These are phyloP conservation scores for Chlamydomonas sp. DNA, from an alignment of 139 green algal species.

Conservation along the genomic window DNA sequence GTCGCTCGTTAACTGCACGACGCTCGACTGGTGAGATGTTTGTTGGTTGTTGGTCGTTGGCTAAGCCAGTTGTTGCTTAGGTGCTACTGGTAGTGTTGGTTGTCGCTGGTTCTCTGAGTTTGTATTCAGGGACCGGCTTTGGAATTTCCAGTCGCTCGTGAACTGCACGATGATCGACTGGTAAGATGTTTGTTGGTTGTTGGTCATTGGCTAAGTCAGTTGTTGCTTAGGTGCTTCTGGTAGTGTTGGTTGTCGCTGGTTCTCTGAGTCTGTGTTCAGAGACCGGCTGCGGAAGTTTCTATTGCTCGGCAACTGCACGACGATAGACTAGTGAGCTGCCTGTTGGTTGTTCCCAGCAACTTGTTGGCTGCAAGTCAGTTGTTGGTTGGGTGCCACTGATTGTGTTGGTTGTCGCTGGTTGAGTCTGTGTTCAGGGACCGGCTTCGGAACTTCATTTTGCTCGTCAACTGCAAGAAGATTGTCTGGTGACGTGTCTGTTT, in stretches of 20 bases:
- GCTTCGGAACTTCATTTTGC: conserved; percentile 66
- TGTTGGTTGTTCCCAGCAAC: too few relatives aligned
- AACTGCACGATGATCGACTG: conserved; percentile 78
- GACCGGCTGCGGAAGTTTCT: conserved; percentile 69
- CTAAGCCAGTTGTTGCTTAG: conserved; percentile 33
- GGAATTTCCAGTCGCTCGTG: conserved; percentile 70
- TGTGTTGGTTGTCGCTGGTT: neutral
- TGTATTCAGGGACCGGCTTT: conserved; percentile 61
- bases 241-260: neutral
- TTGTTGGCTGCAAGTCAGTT: conserved; percentile 33
- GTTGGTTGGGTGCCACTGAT: conserved; percentile 19
- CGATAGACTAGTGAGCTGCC: conserved; percentile 47
- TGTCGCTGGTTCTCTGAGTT: neutral
- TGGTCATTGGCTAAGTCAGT: conserved; percentile 37
- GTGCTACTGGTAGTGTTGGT: neutral
- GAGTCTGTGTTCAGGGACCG: conserved; percentile 62
- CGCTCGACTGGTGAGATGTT: conserved; percentile 63
- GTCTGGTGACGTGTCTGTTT: too few relatives aligned
- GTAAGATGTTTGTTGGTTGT: too few relatives aligned
- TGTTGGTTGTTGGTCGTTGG: too few relatives aligned
- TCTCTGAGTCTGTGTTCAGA: conserved; percentile 56
- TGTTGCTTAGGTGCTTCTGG: conserved; percentile 22
- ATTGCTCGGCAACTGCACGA: conserved; percentile 72
- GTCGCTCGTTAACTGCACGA: conserved; percentile 71
- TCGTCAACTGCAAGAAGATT: conserved; percentile 75